These are phyloP conservation scores for Ramalina peruviana DNA, from an alignment of 495 filamentous ascomycete genomes.

Conservation along the genomic window DNA sequence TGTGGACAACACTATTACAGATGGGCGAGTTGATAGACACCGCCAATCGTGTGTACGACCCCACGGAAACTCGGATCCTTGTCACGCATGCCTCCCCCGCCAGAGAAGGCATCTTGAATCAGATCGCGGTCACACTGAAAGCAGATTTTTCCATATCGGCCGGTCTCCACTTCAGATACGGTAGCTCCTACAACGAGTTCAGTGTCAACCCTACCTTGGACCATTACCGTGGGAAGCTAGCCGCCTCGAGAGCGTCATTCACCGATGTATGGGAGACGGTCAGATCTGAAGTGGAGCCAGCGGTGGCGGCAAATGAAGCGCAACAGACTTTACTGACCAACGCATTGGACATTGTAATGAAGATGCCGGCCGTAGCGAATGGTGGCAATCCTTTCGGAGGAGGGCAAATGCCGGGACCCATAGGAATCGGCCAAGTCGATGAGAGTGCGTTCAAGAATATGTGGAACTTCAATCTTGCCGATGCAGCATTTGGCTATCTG, in stretches of 20 bases:
- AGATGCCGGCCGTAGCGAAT: constrained; percentile 90
- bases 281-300: constrained; percentile 83
- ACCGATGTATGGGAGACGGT: constrained; percentile 99
- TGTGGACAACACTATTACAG: constrained; percentile 98
- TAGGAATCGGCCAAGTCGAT: constrained; percentile 76
- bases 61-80: constrained; percentile 94
- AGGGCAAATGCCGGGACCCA: constrained; percentile 54
- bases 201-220: constrained; percentile 96
- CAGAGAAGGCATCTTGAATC: constrained; percentile 91
- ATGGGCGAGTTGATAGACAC: constrained; percentile 99
- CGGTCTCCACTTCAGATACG: constrained; percentile 96
- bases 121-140: constrained; percentile 94
- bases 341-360: constrained; percentile 77
- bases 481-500: constrained; percentile 92
- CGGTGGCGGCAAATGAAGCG: constrained; percentile 79
- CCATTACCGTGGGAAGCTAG: constrained; percentile 97
- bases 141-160: constrained; percentile 98
- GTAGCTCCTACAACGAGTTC: constrained; percentile 99
- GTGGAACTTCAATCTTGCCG: constrained; percentile 99
- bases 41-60: constrained; percentile 94
- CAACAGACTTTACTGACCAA: constrained; percentile 85
- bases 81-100: constrained; percentile 96
- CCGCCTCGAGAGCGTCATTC: constrained; percentile 97
- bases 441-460: constrained; percentile 99
- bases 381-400: constrained; percentile 88